Conservation (phyloP, 192 early-diverging fungal genomes). For the Backusella circina region DNA sequence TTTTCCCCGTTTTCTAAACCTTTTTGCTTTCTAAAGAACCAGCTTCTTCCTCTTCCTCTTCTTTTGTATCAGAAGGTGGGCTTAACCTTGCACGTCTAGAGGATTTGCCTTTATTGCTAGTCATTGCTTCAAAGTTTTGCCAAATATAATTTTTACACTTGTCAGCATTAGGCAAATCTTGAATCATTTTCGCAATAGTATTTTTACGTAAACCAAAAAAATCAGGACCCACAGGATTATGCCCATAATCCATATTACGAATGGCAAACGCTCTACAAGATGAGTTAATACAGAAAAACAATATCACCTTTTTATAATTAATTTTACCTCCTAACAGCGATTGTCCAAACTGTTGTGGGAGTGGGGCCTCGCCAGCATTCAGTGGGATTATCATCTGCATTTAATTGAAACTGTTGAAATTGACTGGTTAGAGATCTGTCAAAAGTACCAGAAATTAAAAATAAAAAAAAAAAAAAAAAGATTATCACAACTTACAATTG, state of each 20-base stretch:
- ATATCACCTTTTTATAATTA: neutral
- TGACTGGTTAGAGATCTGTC: neutral
- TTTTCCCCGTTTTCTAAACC: neutral
- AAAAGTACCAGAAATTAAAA: neutral
- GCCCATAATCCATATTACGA: conserved; percentile 71
- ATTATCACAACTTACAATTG: conserved; percentile 20
- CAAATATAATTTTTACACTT: conserved; percentile 71
- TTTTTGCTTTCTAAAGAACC: neutral
- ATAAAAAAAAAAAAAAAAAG: neutral
- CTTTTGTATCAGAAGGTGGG: neutral
- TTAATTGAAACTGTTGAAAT: conserved; percentile 65
- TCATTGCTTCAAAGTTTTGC: conserved; percentile 56
- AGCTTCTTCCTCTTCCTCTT: neutral
- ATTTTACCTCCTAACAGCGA: conserved; percentile 57
- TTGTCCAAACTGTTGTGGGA: conserved; percentile 85
- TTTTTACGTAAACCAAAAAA: conserved; percentile 88
- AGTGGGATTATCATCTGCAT: conserved; percentile 74
- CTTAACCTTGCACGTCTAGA: neutral
- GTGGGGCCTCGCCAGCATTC: conserved; percentile 67
- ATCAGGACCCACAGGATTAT: conserved; percentile 83
- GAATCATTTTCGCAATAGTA: conserved; percentile 84
- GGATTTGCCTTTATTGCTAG: neutral
- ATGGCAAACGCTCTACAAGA: conserved; percentile 64
- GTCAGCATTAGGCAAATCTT: conserved; percentile 78
- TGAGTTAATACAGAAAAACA: neutral